These are phyloP conservation scores for Xylaria sp. DNA, from an alignment of 2,329 filamentous ascomycete species.

Conservation along the genomic window DNA sequence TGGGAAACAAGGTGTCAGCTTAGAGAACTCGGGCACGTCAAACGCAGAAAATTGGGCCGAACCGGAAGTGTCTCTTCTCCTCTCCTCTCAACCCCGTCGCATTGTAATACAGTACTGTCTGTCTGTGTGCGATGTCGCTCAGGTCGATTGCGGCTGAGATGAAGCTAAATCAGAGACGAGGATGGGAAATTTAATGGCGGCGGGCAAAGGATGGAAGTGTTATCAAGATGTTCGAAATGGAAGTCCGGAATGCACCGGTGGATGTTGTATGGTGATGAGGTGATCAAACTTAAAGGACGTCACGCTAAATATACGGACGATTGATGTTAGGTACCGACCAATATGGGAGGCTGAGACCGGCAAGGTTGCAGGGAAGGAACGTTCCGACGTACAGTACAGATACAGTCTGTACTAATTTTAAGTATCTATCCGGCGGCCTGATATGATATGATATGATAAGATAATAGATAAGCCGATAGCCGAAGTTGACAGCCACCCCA, in stretches of 20 bases:
- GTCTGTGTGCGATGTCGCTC: slow-evolving; percentile 29
- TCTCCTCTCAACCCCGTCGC: slow-evolving; percentile 40
- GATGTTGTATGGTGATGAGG: slow-evolving; percentile 8
- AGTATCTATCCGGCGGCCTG: too few species aligned
- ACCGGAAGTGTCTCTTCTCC: slow-evolving; percentile 48
- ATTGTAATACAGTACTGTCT: slow-evolving; percentile 34
- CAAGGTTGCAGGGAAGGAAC: background rate
- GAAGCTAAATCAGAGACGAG: background rate
- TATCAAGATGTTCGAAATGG: background rate
- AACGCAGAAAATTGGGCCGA: slow-evolving; percentile 51
- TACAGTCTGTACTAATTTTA: background rate
- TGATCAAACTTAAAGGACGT: slow-evolving; percentile 30
- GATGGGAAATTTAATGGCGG: background rate
- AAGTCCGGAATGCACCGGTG: slow-evolving; percentile 19
- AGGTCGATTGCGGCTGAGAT: slow-evolving; percentile 21
- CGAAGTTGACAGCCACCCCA: background rate
- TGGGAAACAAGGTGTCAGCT: slow-evolving; percentile 47
- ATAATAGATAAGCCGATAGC: slow-evolving; percentile 2
- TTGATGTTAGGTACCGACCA: background rate
- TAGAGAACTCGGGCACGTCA: slow-evolving; percentile 40
- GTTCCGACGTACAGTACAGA: background rate
- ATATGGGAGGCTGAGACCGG: slow-evolving; percentile 8
- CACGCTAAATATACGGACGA: slow-evolving; percentile 9
- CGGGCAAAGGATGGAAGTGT: background rate
- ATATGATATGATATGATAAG: background rate